These are phyloP conservation scores for Syzygium grande DNA, from an alignment of 345 rosid species.

Conservation along the genomic window DNA sequence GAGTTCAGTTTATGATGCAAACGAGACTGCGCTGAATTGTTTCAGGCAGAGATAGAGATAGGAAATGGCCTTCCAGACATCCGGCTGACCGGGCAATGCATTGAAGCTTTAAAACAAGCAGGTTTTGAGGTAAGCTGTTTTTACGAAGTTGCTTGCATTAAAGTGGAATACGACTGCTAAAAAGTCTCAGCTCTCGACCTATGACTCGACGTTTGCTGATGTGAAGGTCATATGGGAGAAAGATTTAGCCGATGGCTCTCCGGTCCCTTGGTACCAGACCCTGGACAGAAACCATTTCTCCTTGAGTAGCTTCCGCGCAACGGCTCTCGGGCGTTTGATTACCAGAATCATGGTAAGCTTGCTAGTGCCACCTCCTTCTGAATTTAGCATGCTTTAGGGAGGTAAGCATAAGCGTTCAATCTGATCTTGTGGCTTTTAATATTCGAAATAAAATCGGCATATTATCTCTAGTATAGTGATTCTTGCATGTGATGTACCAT, in stretches of 20 bases:
- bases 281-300: constrained; percentile 68
- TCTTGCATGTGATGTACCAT: background rate
- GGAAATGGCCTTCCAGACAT: constrained; percentile 95
- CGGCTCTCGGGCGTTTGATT: constrained; percentile 62
- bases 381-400: background rate
- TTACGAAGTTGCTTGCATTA: background rate
- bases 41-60: constrained; percentile 74
- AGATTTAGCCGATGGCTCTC: constrained; percentile 64
- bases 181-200: background rate
- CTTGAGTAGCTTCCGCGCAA: constrained; percentile 66
- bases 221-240: constrained; percentile 74
- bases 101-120: constrained; percentile 77
- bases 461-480: background rate
- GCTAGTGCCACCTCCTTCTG: background rate
- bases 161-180: background rate
- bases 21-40: background rate
- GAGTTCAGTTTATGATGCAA: background rate
- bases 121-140: constrained; percentile 67
- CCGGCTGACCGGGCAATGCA: constrained; percentile 62
- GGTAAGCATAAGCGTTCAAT: background rate
- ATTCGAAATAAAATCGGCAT: background rate
- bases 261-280: constrained; percentile 75
- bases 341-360: constrained; percentile 72
- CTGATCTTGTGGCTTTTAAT: background rate
- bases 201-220: background rate